Evolutionary conservation across 495 filamentous ascomycete genomes (phyloP).

Genomic region (Podospora tetraspora): DNA sequence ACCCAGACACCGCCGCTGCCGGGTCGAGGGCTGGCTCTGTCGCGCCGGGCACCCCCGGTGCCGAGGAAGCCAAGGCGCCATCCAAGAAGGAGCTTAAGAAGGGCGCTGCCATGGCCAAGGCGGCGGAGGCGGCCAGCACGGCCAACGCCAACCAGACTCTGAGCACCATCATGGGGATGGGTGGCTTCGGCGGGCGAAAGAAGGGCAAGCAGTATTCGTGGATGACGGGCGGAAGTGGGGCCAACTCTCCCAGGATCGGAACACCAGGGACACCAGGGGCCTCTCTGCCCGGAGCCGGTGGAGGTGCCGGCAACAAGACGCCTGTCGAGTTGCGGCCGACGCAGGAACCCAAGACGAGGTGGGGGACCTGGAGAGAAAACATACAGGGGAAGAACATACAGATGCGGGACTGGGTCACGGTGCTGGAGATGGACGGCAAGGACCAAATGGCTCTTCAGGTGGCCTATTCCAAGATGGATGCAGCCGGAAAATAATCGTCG

Average conservation of each 20-base stretch:
- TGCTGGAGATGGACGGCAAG: constrained; percentile 56
- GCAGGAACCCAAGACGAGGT: constrained; percentile 35
- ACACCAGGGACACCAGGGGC: constrained; percentile 23
- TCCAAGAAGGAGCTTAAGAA: constrained; percentile 59
- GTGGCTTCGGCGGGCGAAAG: constrained; percentile 49
- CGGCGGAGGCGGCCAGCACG: constrained; percentile 49
- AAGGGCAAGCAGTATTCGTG: constrained; percentile 55
- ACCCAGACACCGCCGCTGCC: constrained; percentile 33
- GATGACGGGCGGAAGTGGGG: constrained; percentile 50
- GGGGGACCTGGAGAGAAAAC: constrained; percentile 61
- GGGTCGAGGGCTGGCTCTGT: constrained; percentile 41
- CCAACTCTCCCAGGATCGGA: constrained; percentile 37
- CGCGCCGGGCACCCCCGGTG: constrained; percentile 47
- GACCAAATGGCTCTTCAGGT: constrained; percentile 50
- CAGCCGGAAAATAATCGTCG: constrained; percentile 12
- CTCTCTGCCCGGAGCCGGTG: constrained; percentile 18
- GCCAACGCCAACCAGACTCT: constrained; percentile 52
- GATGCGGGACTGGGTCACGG: constrained; percentile 60
- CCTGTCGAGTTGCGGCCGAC: constrained; percentile 32
- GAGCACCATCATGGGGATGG: constrained; percentile 46
- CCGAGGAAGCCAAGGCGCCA: constrained; percentile 44
- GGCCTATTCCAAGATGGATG: constrained; percentile 50
- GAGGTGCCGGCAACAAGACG: constrained; percentile 8
- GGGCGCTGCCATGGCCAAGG: constrained; percentile 48
- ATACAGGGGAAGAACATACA: constrained; percentile 60